Evolutionary conservation across 192 early-diverging fungal species (phyloP), one percentile per base, ranked within the genome.

Genomic region (Kappamyces sp.): DNA sequence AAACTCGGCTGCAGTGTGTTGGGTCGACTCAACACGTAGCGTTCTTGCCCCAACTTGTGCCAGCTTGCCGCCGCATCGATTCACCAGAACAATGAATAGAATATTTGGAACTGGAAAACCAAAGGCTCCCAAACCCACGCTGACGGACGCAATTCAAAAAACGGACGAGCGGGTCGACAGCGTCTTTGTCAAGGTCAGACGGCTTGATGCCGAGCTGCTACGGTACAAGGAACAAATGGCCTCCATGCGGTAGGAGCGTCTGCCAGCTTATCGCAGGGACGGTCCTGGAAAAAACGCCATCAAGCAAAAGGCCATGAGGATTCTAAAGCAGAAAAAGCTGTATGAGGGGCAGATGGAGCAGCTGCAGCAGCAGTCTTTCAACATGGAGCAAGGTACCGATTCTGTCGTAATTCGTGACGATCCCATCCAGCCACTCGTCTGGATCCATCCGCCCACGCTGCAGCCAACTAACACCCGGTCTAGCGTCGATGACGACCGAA

Each of bases 361-460:
- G 63, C 79, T 98, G 45, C 86, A 86, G 72, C 93, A 95, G 69
- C 93, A 97, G 71, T 86, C 94, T 34, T 98, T 94, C 66, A 99
- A 97, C 75, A 99, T 99, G 96, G 96, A 99, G 70, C 92, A 95
- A 76, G 89, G 91, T 43, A 68, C 74, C 47, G 80, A 88, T 59
- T 9, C 8, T 54, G 49, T 12, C 4, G 14, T 61, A 3, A 2
- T 5, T 31, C 11, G 14, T 35, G 30, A 8, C 49, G 6, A 7
- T 32, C 34, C 14, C 22, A 22, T 22, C 22, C 22, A 22, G 22
- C 22, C 22, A 22, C 22, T 22, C 22, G 22, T 22, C 22, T 22
- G 22, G 22, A 22, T 6, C 49, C 29, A 35, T 11, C 5, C 11
- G 7, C 30, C 49, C 14, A 5, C 12, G 40, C 54, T 5, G 14